Evolutionary conservation across 129 eudicot species (phyloP).

Genomic region (Flaveria linearis): DNA sequence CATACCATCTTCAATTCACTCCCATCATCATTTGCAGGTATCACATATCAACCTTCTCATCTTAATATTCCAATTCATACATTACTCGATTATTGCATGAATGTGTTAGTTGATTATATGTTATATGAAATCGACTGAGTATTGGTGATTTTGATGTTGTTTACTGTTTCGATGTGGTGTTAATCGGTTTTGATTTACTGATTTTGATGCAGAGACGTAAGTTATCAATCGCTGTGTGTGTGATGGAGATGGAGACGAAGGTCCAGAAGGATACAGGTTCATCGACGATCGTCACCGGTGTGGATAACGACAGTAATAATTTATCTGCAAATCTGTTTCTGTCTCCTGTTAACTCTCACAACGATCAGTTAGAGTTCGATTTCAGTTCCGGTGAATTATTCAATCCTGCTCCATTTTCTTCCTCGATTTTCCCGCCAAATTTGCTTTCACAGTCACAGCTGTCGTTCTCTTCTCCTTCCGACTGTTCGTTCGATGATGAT

Average conservation of each 20-base stretch:
- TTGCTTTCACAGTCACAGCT: constrained; percentile 40
- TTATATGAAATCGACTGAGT: background rate
- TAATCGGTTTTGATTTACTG: background rate
- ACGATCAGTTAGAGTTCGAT: constrained; percentile 33
- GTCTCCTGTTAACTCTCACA: constrained; percentile 42
- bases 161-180: constrained; percentile 18
- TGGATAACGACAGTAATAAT: constrained; percentile 18
- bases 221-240: constrained; percentile 14
- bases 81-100: no score
- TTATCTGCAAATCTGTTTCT: constrained; percentile 41
- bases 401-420: constrained; percentile 38
- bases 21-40: constrained; percentile 26
- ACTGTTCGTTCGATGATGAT: constrained; percentile 48
- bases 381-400: constrained; percentile 42
- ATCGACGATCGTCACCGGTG: constrained; percentile 18
- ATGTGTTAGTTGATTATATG: background rate
- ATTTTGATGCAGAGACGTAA: constrained; percentile 12
- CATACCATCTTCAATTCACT: background rate
- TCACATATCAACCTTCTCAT: background rate
- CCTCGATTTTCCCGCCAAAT: constrained; percentile 50
- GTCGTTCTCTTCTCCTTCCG: constrained; percentile 50
- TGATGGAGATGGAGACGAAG: constrained; percentile 48
- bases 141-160: background rate
- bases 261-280: constrained; percentile 33
- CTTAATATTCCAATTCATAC: background rate